Evolutionary conservation across 164 flowering plant genomes (phyloP).

Genomic region (Buxus sempervirens): DNA sequence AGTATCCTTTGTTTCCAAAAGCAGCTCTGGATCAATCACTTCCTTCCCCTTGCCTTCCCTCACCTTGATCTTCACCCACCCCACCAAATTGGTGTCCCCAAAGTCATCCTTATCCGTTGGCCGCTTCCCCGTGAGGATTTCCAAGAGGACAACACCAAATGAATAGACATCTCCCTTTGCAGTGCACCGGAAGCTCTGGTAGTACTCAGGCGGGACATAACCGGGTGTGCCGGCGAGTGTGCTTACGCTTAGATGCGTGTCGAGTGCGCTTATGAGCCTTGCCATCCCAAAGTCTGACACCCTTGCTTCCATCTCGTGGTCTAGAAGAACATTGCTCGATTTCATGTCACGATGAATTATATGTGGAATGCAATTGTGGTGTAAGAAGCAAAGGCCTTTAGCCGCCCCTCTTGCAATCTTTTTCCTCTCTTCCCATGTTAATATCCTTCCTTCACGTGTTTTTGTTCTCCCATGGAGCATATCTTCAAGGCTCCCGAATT

Average conservation of each 20-base stretch:
- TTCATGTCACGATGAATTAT: slow-evolving; percentile 78
- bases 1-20: slow-evolving; percentile 25
- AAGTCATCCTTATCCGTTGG: slow-evolving; percentile 72
- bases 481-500: slow-evolving; percentile 66
- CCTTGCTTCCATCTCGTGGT: slow-evolving; percentile 60
- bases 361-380: slow-evolving; percentile 75
- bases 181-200: slow-evolving; percentile 76
- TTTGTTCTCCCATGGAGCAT: slow-evolving; percentile 50
- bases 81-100: slow-evolving; percentile 70
- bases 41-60: slow-evolving; percentile 76
- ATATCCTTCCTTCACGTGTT: slow-evolving; percentile 25
- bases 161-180: slow-evolving; percentile 71
- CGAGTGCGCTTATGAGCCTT: slow-evolving; percentile 61
- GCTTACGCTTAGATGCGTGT: slow-evolving; percentile 72
- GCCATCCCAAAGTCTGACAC: slow-evolving; percentile 85
- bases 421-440: slow-evolving; percentile 78
- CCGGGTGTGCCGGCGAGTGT: slow-evolving; percentile 77
- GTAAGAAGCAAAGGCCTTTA: slow-evolving; percentile 63
- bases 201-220: slow-evolving; percentile 77
- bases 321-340: slow-evolving; percentile 68
- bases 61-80: slow-evolving; percentile 74
- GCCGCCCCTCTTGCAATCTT: slow-evolving; percentile 69
- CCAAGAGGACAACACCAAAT: slow-evolving; percentile 58
- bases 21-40: slow-evolving; percentile 63
- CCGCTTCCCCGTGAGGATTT: slow-evolving; percentile 56